phyloP scores from a whole-genome alignment of 208 protist species.

The Lotmaria passim region DNA sequence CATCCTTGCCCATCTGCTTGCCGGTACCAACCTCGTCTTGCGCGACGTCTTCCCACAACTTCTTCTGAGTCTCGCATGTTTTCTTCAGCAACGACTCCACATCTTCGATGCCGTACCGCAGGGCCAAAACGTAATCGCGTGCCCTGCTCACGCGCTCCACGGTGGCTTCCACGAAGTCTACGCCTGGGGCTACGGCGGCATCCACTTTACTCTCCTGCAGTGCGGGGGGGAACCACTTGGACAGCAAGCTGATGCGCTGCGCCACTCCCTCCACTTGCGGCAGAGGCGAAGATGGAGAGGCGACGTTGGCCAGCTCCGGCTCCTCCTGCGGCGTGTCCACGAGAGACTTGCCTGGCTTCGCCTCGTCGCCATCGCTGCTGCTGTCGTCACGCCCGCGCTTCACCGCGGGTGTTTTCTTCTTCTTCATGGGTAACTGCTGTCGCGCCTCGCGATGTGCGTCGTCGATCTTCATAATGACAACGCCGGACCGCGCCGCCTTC shows the following conservation, averaged over 20 bases:
- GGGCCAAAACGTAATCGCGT: slow-evolving; percentile 63
- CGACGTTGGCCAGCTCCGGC: slow-evolving; percentile 22
- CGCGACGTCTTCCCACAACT: background rate
- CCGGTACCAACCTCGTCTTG: background rate
- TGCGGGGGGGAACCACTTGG: slow-evolving; percentile 78
- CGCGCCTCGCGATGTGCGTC: slow-evolving; percentile 12
- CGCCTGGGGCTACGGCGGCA: slow-evolving; percentile 45
- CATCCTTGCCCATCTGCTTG: background rate
- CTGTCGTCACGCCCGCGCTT: slow-evolving; percentile 26
- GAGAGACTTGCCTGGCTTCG: background rate
- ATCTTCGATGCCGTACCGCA: slow-evolving; percentile 75
- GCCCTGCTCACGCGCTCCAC: slow-evolving; percentile 52
- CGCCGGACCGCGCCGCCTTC: background rate
- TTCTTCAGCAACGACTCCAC: slow-evolving; percentile 40
- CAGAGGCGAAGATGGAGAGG: slow-evolving; percentile 18
- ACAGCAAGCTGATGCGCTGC: slow-evolving; percentile 49
- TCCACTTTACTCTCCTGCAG: slow-evolving; percentile 72
- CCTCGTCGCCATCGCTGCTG: slow-evolving; percentile 2
- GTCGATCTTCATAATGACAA: slow-evolving; percentile 22
- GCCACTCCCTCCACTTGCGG: slow-evolving; percentile 26
- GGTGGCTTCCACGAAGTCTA: slow-evolving; percentile 46
- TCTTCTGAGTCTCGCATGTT: slow-evolving; percentile 4
- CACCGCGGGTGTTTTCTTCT: slow-evolving; percentile 9
- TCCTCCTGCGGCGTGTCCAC: too few species aligned
- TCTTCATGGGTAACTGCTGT: slow-evolving; percentile 35